Conservation (phyloP, 2,329 filamentous ascomycete species). For the Sporothrix protearum region DNA sequence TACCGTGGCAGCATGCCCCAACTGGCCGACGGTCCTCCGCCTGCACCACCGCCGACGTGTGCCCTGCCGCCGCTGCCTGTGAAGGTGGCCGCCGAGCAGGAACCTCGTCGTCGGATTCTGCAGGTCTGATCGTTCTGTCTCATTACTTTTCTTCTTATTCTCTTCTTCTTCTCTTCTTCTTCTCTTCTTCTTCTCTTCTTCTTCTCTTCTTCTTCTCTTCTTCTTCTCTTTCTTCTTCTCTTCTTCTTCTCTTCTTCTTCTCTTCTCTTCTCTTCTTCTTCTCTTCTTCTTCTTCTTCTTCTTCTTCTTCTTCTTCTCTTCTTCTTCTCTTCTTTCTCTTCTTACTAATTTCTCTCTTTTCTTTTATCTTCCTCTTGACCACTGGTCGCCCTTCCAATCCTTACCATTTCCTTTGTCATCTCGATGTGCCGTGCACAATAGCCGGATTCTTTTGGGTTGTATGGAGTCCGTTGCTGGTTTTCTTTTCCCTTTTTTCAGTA, state of each 20-base stretch:
- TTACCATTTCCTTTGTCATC: slow-evolving; percentile 17
- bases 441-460: neutral
- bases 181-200: neutral
- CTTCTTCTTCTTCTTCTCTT: neutral
- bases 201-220: neutral
- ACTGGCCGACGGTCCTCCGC: slow-evolving; percentile 49
- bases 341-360: too few species aligned
- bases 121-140: neutral
- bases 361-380: neutral
- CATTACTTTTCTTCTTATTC: neutral
- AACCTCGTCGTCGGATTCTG: neutral
- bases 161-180: neutral
- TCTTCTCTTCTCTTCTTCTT: neutral
- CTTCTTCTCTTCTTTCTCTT: neutral
- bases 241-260: too few species aligned
- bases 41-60: slow-evolving; percentile 52
- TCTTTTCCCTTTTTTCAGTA: neutral
- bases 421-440: neutral
- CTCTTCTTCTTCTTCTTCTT: neutral
- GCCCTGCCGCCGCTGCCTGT: slow-evolving; percentile 48
- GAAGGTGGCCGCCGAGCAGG: neutral
- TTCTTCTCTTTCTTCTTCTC: too few species aligned
- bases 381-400: neutral
- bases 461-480: neutral
- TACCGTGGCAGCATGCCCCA: slow-evolving; percentile 52